phyloP scores from a whole-genome alignment of 208 protist genomes.

The Acanthamoeba culbertsoni region DNA sequence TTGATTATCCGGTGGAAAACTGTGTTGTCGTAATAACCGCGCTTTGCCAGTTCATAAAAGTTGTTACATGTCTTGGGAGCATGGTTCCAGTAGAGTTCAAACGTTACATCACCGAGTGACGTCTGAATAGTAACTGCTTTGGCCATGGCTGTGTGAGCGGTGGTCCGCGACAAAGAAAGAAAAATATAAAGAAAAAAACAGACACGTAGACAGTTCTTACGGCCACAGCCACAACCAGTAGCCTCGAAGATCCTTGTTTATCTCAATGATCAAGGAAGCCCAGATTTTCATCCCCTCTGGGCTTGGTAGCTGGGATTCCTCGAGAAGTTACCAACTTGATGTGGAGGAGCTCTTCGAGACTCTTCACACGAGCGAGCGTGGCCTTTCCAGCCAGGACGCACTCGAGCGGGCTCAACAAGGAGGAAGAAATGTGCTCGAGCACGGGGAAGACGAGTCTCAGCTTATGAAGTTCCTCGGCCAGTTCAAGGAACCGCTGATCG shows the following conservation, averaged over 20 bases:
- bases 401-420: neutral
- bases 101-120: slow-evolving; percentile 66
- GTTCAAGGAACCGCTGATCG: slow-evolving; percentile 71
- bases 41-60: slow-evolving; percentile 66
- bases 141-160: neutral
- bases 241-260: too few species aligned
- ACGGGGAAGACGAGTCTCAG: slow-evolving; percentile 47
- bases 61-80: slow-evolving; percentile 73
- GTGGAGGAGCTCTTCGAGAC: slow-evolving; percentile 28
- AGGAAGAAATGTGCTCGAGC: slow-evolving; percentile 26
- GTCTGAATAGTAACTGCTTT: slow-evolving; percentile 58
- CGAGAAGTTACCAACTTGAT: slow-evolving; percentile 2
- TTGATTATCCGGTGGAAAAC: slow-evolving; percentile 85
- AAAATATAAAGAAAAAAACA: too few species aligned
- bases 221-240: too few species aligned
- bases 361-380: neutral
- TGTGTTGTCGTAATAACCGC: slow-evolving; percentile 85
- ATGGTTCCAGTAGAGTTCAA: slow-evolving; percentile 77
- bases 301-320: neutral
- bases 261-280: neutral
- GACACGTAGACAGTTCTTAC: neutral
- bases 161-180: too few species aligned
- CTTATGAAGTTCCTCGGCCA: slow-evolving; percentile 63
- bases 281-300: neutral
- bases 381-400: slow-evolving; percentile 4